These are phyloP conservation scores for Yarrowia alimentaria DNA, from an alignment of 805 yeast species.

Conservation along the genomic window DNA sequence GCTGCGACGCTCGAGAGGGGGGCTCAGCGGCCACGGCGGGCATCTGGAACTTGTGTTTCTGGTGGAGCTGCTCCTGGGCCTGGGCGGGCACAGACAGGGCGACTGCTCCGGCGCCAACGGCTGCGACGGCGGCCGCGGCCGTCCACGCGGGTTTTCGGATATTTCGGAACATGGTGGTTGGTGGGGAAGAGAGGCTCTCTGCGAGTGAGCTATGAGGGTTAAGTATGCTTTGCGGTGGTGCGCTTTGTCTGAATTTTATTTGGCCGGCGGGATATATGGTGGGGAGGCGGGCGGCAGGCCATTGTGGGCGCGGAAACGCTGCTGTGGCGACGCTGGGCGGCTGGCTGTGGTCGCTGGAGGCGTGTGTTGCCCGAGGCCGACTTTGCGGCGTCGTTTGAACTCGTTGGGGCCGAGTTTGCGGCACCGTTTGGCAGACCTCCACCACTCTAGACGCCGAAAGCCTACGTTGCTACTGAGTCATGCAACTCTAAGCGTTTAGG, in stretches of 20 bases:
- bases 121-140: conserved; percentile 25
- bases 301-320: no score
- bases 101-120: conserved; percentile 28
- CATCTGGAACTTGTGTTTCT: conserved; percentile 6
- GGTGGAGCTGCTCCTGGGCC: conserved; percentile 27
- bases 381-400: no score
- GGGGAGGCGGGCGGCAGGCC: no score
- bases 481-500: conserved; percentile 8
- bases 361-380: no score
- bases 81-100: conserved; percentile 24
- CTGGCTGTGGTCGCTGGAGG: no score
- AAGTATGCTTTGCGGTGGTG: conserved; percentile 27
- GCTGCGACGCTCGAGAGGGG: conserved; percentile 37
- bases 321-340: no score
- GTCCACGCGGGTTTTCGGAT: conserved; percentile 27
- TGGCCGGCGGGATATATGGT: neutral
- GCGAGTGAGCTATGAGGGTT: conserved; percentile 2
- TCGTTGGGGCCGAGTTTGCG: no score
- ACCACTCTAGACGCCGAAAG: neutral
- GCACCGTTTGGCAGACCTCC: no score
- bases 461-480: conserved; percentile 27
- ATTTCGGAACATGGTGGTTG: conserved; percentile 20
- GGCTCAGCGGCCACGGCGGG: conserved; percentile 27
- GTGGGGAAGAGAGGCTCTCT: conserved; percentile 1
- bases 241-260: conserved; percentile 22